Evolutionary conservation across 306 rosid genomes (phyloP).

Genomic region (Quercus suber): DNA sequence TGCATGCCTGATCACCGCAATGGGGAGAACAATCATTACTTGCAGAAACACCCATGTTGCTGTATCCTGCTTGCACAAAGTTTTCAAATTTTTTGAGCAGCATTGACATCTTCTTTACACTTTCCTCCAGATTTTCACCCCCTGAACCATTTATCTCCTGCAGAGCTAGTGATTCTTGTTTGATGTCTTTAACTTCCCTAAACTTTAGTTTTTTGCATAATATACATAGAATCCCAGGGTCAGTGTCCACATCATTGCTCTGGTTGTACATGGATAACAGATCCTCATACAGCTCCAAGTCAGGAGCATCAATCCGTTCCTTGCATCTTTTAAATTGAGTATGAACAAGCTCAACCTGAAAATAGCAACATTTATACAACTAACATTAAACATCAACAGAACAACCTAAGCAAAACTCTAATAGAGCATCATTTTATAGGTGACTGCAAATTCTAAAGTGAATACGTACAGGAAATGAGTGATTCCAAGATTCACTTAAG

Average conservation of each 20-base stretch:
- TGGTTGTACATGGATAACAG: slow-evolving; percentile 42
- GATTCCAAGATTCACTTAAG: neutral
- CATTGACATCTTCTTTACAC: slow-evolving; percentile 44
- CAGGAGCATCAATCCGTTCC: slow-evolving; percentile 53
- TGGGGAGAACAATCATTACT: slow-evolving; percentile 31
- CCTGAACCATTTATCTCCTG: slow-evolving; percentile 50
- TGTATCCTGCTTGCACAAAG: slow-evolving; percentile 53
- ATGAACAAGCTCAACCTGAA: slow-evolving; percentile 72
- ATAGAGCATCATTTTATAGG: neutral
- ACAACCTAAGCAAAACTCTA: neutral
- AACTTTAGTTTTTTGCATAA: slow-evolving; percentile 64
- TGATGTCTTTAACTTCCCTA: slow-evolving; percentile 49
- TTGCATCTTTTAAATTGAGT: slow-evolving; percentile 78
- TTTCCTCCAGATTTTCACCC: slow-evolving; percentile 53
- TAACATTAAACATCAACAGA: neutral
- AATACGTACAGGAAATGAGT: neutral
- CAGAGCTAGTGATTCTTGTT: slow-evolving; percentile 64
- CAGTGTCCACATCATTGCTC: slow-evolving; percentile 39
- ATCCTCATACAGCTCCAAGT: slow-evolving; percentile 53
- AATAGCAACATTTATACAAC: slow-evolving; percentile 17
- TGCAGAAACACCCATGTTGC: slow-evolving; percentile 25
- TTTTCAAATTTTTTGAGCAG: slow-evolving; percentile 64
- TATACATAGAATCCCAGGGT: slow-evolving; percentile 39
- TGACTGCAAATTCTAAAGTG: neutral
- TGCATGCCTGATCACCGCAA: slow-evolving; percentile 31